phyloP scores from a whole-genome alignment of 1,284 basidiomycete genomes.

The Ganoderma lucidum region DNA sequence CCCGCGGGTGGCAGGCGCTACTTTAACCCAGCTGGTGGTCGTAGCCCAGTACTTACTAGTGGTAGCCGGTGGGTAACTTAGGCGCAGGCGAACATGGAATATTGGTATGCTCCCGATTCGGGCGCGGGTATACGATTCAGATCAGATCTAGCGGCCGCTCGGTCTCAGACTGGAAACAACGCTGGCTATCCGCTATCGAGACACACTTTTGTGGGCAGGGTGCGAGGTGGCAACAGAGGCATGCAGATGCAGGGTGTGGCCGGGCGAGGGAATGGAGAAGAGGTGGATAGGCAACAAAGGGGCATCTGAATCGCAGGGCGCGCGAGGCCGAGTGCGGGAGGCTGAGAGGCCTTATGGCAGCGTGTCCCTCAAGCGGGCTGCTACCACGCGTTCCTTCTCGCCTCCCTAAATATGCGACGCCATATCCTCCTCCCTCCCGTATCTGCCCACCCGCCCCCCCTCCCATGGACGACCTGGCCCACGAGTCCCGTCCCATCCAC shows the following conservation, averaged over 20 bases:
- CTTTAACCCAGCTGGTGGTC: too few species aligned
- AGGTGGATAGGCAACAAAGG: conserved; percentile 12
- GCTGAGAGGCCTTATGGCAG: conserved; percentile 36
- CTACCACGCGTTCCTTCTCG: conserved; percentile 44
- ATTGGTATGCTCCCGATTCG: not conserved
- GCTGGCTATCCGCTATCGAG: not conserved
- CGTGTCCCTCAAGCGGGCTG: conserved; percentile 41
- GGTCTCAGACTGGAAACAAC: conserved; percentile 22
- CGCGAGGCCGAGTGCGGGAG: conserved; percentile 15
- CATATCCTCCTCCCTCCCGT: conserved; percentile 41
- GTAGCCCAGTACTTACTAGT: not conserved
- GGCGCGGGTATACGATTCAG: conserved; percentile 4
- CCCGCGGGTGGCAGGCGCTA: not conserved
- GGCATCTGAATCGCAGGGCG: conserved; percentile 3
- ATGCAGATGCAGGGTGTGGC: conserved; percentile 7
- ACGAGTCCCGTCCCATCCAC: conserved; percentile 50
- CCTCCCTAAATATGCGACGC: conserved; percentile 45
- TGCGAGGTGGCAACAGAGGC: conserved; percentile 1
- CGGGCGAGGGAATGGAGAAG: conserved; percentile 9
- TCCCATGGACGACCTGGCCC: conserved; percentile 62
- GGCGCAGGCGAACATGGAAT: not conserved
- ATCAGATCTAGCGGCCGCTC: conserved; percentile 7
- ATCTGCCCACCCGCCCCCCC: conserved; percentile 39
- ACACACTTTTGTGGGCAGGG: not conserved
- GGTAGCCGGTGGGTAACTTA: not conserved